Evolutionary conservation across 345 rosid species (phyloP).

Genomic region (Boechera stricta): DNA sequence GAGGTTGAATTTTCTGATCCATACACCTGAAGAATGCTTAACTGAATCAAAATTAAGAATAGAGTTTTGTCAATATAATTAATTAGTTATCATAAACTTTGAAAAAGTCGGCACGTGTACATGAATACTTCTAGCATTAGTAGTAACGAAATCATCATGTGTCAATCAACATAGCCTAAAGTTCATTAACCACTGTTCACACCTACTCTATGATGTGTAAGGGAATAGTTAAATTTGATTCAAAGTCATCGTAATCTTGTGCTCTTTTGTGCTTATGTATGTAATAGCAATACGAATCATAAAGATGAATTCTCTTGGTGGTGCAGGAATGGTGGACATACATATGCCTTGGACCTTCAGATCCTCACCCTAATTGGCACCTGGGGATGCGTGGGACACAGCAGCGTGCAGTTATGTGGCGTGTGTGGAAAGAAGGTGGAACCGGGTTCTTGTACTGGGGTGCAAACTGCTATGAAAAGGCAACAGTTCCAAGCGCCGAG

Average conservation of each 20-base stretch:
- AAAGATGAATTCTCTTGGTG: slow-evolving; percentile 1
- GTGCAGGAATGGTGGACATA: slow-evolving; percentile 98
- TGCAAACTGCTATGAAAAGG: slow-evolving; percentile 95
- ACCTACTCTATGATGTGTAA: background rate
- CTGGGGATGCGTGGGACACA: slow-evolving; percentile 98
- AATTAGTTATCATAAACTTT: slow-evolving; percentile 1
- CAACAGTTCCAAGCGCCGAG: slow-evolving; percentile 92
- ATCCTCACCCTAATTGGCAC: slow-evolving; percentile 99
- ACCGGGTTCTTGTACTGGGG: slow-evolving; percentile 98
- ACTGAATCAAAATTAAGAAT: background rate
- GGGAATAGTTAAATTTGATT: slow-evolving; percentile 2
- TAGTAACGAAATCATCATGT: background rate
- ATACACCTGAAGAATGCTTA: slow-evolving; percentile 2
- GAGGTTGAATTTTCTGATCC: slow-evolving; percentile 1
- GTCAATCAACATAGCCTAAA: background rate
- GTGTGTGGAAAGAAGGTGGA: slow-evolving; percentile 99
- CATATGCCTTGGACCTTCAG: slow-evolving; percentile 96
- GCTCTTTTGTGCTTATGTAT: background rate
- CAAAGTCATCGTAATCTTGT: background rate
- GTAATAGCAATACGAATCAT: slow-evolving; percentile 6
- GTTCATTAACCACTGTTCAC: background rate
- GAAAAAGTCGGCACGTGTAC: background rate
- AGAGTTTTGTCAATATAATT: slow-evolving; percentile 5
- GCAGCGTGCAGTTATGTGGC: slow-evolving; percentile 98
- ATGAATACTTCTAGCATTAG: background rate